Base-by-base conservation (phyloP, 306 rosid species). In the Sphenostylis stenocarpa region DNA sequence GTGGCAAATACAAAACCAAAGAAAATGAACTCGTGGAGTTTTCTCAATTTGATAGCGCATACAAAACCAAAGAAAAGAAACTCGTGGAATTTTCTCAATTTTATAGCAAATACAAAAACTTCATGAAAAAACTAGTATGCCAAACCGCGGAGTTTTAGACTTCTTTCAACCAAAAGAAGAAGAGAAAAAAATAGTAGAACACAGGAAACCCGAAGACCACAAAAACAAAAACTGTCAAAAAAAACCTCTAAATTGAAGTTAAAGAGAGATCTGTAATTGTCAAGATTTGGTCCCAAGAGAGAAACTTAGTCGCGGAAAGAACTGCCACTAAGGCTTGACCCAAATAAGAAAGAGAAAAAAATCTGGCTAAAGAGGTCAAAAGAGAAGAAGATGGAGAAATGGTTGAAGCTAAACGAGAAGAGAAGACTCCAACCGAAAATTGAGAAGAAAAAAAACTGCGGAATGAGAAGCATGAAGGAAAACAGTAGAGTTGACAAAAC, bases 181-280 rank as follows among this genome's bases (percentile, higher is more conserved):
- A 64, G 11, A 58, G 16, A 9, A 7, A 20, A 21, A 33, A 33
- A 44, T 5, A 56, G 36, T 2, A 12, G 4, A 56, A 24, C 34
- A 51, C 0, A 13, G 9, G 44, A 82, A 70, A 41, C 2, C 6
- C 53, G 38, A 77, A 14, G 3, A 2, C 19, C 70, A 67, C 28
- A 62, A 21, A 17, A 69, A 20, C 6, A 53, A 38, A 31, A 63
- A 15, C 33, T 23, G 33, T 1, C n/a, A 43, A 44, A 13, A 56
- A 16, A 26, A 31, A 41, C 23, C 8, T 6, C 13, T 14, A 15
- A 80, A 64, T 10, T 44, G 64, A 64, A 72, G 1, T 19, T 53
- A 60, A 72, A 0, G 49, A 28, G 61, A 73, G 73, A 78, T 68
- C 65, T 43, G 36, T 4, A 48, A 71, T 55, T 53, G 6, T 26